These are phyloP conservation scores for Verbena officinalis DNA, from an alignment of 257 asterid genomes.

Conservation along the genomic window DNA sequence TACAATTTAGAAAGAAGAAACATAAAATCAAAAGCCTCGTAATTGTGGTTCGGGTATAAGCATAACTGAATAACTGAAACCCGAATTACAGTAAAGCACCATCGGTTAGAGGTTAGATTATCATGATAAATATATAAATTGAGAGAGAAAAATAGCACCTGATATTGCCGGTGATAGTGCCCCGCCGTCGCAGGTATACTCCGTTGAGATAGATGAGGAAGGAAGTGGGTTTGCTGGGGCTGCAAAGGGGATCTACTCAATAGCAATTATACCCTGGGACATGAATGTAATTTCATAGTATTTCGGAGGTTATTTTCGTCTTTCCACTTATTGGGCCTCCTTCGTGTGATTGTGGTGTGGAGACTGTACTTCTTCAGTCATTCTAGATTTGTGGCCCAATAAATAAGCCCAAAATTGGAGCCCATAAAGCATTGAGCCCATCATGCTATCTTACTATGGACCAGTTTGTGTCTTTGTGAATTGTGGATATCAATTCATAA, in stretches of 20 bases:
- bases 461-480: too few relatives aligned
- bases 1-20: not conserved
- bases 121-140: not conserved
- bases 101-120: not conserved
- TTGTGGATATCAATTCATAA: too few relatives aligned
- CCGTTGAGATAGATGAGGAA: slow-evolving; percentile 28
- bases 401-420: not conserved
- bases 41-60: too few relatives aligned
- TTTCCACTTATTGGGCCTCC: slow-evolving; percentile 8
- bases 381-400: not conserved
- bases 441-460: not conserved
- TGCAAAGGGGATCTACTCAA: slow-evolving; percentile 33
- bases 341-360: not conserved
- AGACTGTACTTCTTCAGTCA: too few relatives aligned
- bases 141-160: slow-evolving; percentile 27
- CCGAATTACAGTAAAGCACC: not conserved
- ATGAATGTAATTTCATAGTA: not conserved
- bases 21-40: not conserved
- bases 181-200: slow-evolving; percentile 35
- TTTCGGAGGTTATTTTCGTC: slow-evolving; percentile 18
- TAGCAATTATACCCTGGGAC: slow-evolving; percentile 25
- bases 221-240: slow-evolving; percentile 21
- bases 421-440: not conserved
- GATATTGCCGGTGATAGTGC: slow-evolving; percentile 25
- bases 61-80: not conserved